Percentiles rank a stretch among this genome's conserved stretches.
Evolutionary conservation across 2,329 filamentous ascomycete genomes (phyloP).

Genomic region (Penicillium sp.): DNA sequence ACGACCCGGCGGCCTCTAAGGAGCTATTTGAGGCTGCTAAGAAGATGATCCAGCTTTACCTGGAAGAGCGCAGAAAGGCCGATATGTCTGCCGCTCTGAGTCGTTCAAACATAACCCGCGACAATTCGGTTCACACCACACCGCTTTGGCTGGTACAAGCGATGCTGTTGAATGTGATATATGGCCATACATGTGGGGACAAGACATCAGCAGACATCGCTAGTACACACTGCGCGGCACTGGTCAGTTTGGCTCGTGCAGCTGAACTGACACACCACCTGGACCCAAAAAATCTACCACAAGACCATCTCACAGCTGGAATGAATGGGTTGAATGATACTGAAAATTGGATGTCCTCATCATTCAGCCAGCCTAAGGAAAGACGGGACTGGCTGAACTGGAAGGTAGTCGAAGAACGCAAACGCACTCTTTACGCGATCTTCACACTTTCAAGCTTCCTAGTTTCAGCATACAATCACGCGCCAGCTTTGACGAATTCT

Average conservation of each 20-base stretch:
- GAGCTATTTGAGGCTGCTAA: conserved; percentile 91
- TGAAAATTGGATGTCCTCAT: conserved; percentile 37
- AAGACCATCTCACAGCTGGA: conserved; percentile 47
- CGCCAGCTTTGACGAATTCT: conserved; percentile 87
- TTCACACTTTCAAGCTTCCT: conserved; percentile 89
- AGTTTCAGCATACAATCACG: conserved; percentile 89
- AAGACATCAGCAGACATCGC: conserved; percentile 89
- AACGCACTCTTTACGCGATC: conserved; percentile 86
- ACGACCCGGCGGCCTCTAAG: conserved; percentile 74
- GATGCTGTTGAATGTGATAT: conserved; percentile 94
- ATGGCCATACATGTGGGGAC: conserved; percentile 91
- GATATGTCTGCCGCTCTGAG: conserved; percentile 67
- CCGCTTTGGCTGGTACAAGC: conserved; percentile 95
- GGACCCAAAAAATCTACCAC: conserved; percentile 37
- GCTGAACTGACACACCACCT: conserved; percentile 66
- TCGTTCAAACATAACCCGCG: conserved; percentile 53
- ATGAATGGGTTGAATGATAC: conserved; percentile 58
- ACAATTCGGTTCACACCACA: conserved; percentile 68
- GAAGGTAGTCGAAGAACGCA: conserved; percentile 86
- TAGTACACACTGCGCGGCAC: conserved; percentile 83
- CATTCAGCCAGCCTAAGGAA: conserved; percentile 36
- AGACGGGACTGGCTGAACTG: conserved; percentile 76
- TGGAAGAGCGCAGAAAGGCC: conserved; percentile 85
- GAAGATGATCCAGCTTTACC: conserved; percentile 89
- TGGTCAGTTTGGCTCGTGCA: conserved; percentile 86